Conservation (phyloP, 176 grass and related monocot genomes). For the Juncus effusus region DNA sequence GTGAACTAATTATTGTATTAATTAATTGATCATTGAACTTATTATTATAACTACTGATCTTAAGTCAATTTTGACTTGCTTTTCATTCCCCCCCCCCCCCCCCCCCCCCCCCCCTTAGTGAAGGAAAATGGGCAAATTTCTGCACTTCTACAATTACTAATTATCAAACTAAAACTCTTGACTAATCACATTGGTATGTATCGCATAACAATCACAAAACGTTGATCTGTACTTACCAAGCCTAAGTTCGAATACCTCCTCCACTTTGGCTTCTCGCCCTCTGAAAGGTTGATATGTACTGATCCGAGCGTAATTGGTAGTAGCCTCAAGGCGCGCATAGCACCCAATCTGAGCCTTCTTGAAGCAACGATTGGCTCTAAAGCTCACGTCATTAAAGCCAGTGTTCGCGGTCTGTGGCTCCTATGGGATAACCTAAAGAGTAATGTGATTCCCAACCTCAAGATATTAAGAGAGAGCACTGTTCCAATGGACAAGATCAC, state of each 20-base stretch:
- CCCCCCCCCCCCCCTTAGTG: no score
- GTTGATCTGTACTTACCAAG: conserved; percentile 12
- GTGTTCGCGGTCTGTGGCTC: neutral
- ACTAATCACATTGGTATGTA: no score
- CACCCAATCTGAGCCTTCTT: conserved; percentile 22
- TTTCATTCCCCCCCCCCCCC: no score
- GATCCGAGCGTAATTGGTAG: conserved; percentile 8
- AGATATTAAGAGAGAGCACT: conserved; percentile 7
- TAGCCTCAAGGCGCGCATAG: conserved; percentile 10
- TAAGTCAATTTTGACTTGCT: no score
- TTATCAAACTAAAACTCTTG: no score
- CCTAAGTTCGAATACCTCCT: conserved; percentile 29
- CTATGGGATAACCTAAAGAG: conserved; percentile 6
- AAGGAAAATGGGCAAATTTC: no score
- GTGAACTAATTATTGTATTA: neutral
- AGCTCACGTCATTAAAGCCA: neutral
- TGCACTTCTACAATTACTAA: no score
- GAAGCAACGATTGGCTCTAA: conserved; percentile 11
- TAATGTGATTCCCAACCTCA: neutral
- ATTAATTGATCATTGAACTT: neutral
- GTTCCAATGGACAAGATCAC: conserved; percentile 7
- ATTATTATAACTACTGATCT: no score
- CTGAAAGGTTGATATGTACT: conserved; percentile 2
- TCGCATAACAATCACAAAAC: no score
- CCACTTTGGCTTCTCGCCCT: conserved; percentile 2